Percentiles rank a stretch among this genome's conserved stretches.
Conservation (phyloP, 495 filamentous ascomycete species). For the Talaromyces proteolyticus region DNA sequence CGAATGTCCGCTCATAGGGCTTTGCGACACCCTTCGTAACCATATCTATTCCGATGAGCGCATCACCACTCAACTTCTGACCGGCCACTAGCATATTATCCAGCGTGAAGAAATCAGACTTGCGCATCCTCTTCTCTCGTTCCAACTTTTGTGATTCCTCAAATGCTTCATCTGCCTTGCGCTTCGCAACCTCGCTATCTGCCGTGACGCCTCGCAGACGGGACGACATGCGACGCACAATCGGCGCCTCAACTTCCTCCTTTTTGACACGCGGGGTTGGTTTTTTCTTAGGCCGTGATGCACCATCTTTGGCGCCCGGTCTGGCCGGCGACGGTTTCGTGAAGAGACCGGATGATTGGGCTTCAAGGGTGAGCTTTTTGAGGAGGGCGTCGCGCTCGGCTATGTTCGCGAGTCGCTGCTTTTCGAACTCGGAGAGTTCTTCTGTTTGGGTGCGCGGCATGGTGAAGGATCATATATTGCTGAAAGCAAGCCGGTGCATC, state of each 20-base stretch:
- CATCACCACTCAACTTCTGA: constrained; percentile 48
- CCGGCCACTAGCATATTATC: constrained; percentile 77
- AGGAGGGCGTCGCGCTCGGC: constrained; percentile 67
- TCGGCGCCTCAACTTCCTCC: constrained; percentile 34
- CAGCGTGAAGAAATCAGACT: constrained; percentile 65
- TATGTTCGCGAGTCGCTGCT: constrained; percentile 65
- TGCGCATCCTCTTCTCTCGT: constrained; percentile 62
- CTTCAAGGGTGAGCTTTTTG: constrained; percentile 46
- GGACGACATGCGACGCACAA: constrained; percentile 59
- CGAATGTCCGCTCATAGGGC: constrained; percentile 77
- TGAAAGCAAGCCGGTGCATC: too few species aligned
- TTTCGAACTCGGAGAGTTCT: constrained; percentile 61
- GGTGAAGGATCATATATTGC: too few species aligned
- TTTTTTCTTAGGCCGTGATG: constrained; percentile 42
- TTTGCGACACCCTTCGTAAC: constrained; percentile 62
- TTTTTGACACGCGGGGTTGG: constrained; percentile 41
- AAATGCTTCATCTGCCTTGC: constrained; percentile 71
- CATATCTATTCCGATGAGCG: constrained; percentile 44
- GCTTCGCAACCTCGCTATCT: constrained; percentile 68
- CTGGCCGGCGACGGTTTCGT: constrained; percentile 22
- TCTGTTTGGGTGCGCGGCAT: constrained; percentile 6
- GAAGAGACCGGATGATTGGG: constrained; percentile 48
- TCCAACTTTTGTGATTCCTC: constrained; percentile 55
- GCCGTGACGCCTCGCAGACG: constrained; percentile 60
- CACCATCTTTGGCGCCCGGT: constrained; percentile 15